phyloP scores from a whole-genome alignment of 164 flowering plant species.

The Chimonanthus praecox region DNA sequence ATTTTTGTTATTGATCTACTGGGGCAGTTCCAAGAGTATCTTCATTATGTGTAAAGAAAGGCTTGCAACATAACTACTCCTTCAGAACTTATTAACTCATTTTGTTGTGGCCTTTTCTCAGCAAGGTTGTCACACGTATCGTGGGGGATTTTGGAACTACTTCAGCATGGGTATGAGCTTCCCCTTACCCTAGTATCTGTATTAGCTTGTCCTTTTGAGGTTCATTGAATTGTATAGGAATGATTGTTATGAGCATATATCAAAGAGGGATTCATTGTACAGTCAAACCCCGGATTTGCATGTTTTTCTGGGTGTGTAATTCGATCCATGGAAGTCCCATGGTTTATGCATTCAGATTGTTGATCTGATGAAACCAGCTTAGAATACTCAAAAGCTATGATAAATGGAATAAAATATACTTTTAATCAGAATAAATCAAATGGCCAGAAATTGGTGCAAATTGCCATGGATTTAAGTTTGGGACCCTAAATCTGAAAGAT shows the following conservation, averaged over 20 bases:
- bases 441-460: background rate
- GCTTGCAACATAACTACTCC: background rate
- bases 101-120: conserved; percentile 17
- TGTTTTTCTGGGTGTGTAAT: background rate
- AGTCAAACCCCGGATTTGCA: background rate
- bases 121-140: conserved; percentile 82
- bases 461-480: too few relatives aligned
- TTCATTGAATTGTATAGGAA: background rate
- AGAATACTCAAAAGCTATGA: background rate
- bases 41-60: background rate
- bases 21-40: background rate
- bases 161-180: conserved; percentile 85
- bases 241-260: too few relatives aligned
- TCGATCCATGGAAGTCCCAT: background rate
- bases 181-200: background rate
- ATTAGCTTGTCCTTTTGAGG: background rate
- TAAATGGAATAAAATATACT: too few relatives aligned
- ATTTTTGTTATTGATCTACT: background rate
- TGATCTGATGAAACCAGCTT: background rate
- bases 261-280: too few relatives aligned
- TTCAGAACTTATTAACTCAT: background rate
- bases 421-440: background rate
- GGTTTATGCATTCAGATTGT: background rate
- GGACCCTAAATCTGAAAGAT: background rate
- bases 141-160: conserved; percentile 99